Conservation (phyloP, 1,284 basidiomycete species). For the Caloboletus firmus region DNA sequence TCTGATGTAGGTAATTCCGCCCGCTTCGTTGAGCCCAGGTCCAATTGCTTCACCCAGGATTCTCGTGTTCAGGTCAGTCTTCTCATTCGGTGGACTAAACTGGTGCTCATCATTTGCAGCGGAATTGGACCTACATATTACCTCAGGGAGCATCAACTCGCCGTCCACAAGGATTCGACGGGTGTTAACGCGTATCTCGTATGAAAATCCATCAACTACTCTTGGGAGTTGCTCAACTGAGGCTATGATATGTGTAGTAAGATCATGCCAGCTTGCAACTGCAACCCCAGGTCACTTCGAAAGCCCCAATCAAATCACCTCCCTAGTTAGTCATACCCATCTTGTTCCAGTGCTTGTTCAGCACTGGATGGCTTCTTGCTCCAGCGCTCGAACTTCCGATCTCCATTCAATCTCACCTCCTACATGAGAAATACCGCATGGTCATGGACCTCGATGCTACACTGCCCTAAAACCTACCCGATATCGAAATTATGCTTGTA, state of each 20-base stretch:
- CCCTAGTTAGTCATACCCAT: too few relatives aligned
- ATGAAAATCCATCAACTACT: background rate
- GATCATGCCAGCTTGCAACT: background rate
- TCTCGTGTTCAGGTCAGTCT: background rate
- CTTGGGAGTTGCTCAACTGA: background rate
- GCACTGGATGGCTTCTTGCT: background rate
- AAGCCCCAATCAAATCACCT: background rate
- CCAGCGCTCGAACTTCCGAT: background rate
- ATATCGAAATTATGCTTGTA: background rate
- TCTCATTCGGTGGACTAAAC: background rate
- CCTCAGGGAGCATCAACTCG: background rate
- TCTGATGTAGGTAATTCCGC: background rate
- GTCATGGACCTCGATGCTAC: background rate
- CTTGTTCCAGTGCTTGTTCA: background rate
- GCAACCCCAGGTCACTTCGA: too few relatives aligned
- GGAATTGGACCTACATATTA: background rate
- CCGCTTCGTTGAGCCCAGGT: background rate
- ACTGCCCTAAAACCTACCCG: background rate
- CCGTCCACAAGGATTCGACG: background rate
- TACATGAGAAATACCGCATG: background rate
- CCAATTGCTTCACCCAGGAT: background rate
- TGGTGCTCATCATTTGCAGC: background rate
- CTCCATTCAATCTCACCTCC: background rate
- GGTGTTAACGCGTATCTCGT: background rate
- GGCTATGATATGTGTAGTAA: background rate